Evolutionary conservation across 2,329 filamentous ascomycete genomes (phyloP).

Genomic region (Trichoderma sp.): DNA sequence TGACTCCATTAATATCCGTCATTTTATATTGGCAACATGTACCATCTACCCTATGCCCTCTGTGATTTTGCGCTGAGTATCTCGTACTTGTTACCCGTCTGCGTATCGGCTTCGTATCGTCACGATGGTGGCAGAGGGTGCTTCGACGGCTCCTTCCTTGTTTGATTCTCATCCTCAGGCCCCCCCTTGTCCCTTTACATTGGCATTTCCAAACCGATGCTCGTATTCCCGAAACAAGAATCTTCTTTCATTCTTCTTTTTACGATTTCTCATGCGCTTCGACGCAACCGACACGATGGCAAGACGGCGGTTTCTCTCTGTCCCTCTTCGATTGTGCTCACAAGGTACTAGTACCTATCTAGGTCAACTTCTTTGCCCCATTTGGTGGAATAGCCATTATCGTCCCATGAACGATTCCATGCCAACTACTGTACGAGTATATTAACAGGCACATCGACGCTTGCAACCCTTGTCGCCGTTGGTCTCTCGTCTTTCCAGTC

Average conservation of each 20-base stretch:
- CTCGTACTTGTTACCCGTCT: neutral
- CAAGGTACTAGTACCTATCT: neutral
- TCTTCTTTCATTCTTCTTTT: neutral
- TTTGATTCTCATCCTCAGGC: neutral
- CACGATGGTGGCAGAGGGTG: neutral
- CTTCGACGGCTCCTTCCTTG: constrained; percentile 14
- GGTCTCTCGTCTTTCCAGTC: neutral
- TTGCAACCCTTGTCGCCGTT: neutral
- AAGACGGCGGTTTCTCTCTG: neutral
- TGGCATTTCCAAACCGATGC: neutral
- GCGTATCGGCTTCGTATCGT: neutral
- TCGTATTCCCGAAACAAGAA: neutral
- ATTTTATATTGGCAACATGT: neutral
- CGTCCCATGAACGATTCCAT: neutral
- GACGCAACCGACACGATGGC: neutral
- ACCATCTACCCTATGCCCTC: neutral
- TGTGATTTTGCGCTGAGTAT: neutral
- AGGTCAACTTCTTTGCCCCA: neutral
- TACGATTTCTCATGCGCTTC: neutral
- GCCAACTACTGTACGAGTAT: neutral
- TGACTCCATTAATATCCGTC: neutral
- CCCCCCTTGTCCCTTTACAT: neutral
- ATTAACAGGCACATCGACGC: neutral
- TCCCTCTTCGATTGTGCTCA: neutral
- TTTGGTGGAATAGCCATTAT: neutral